These are phyloP conservation scores for Schoenoplectus tabernaemontani DNA, from an alignment of 202 grass and related monocot genomes.

Conservation along the genomic window DNA sequence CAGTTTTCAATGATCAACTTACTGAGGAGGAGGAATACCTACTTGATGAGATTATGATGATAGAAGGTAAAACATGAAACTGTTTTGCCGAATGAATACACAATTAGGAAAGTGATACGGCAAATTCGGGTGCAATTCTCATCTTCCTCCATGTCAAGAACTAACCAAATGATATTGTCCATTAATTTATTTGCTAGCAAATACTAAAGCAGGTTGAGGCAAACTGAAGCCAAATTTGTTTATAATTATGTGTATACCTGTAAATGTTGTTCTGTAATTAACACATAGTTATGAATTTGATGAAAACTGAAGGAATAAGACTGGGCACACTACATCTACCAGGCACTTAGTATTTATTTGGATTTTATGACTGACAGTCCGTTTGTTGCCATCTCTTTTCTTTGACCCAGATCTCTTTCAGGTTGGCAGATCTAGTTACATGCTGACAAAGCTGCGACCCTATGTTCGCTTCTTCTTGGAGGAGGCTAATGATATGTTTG, in stretches of 20 bases:
- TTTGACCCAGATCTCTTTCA: not conserved
- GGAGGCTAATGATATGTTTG: constrained; percentile 75
- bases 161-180: not conserved
- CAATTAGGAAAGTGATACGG: not conserved
- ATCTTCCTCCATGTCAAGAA: not conserved
- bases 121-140: not conserved
- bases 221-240: no score
- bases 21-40: constrained; percentile 48
- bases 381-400: not conserved
- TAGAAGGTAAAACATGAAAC: constrained; percentile 17
- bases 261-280: not conserved
- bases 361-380: not conserved
- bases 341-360: not conserved
- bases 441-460: constrained; percentile 83
- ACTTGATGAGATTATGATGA: constrained; percentile 6
- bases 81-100: not conserved
- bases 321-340: not conserved
- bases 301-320: not conserved
- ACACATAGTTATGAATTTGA: not conserved
- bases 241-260: not conserved
- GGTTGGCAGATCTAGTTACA: not conserved
- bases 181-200: no score
- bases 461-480: constrained; percentile 56
- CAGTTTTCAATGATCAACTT: constrained; percentile 38
- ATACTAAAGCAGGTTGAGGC: no score